Conservation (phyloP, 2,329 filamentous ascomycete genomes). For the Apiospora malaysiana region DNA sequence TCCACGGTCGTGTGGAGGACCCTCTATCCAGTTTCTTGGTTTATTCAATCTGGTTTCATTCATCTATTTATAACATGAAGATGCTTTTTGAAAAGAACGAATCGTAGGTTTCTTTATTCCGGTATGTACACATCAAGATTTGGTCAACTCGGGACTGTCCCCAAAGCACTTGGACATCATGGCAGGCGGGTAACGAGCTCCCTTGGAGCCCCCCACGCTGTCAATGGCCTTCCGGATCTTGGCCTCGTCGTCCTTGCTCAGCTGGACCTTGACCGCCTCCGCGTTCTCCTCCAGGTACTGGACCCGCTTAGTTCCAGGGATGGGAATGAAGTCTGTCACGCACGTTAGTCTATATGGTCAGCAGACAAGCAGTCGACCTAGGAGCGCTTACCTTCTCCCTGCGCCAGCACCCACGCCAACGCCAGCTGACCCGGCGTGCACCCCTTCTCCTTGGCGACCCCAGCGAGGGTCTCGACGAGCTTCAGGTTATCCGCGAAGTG, state of each 20-base stretch:
- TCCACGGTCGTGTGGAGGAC: too few relatives aligned
- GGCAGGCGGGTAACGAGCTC: constrained; percentile 22
- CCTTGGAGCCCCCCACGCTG: constrained; percentile 28
- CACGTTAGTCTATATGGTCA: constrained; percentile 50
- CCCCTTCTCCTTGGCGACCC: constrained; percentile 39
- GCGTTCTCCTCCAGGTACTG: constrained; percentile 43
- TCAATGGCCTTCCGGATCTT: constrained; percentile 45
- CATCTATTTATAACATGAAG: not conserved
- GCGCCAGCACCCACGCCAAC: constrained; percentile 58
- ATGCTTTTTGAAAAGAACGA: not conserved
- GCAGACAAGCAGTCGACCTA: too few relatives aligned
- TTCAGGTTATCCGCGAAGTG: constrained; percentile 57
- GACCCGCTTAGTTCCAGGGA: constrained; percentile 42
- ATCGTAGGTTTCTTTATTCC: too few relatives aligned
- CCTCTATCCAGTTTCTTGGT: too few relatives aligned
- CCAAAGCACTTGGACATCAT: constrained; percentile 25
- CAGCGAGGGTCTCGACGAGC: constrained; percentile 34
- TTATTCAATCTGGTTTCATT: not conserved
- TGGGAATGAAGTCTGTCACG: constrained; percentile 63
- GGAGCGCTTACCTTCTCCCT: constrained; percentile 45
- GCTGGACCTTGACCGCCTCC: constrained; percentile 38
- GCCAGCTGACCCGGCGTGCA: constrained; percentile 57
- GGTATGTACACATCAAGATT: not conserved
- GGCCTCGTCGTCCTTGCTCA: constrained; percentile 43
- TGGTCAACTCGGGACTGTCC: constrained; percentile 22